phyloP scores from a whole-genome alignment of 495 filamentous ascomycete species.

The Hypoxylon cercidicola region DNA sequence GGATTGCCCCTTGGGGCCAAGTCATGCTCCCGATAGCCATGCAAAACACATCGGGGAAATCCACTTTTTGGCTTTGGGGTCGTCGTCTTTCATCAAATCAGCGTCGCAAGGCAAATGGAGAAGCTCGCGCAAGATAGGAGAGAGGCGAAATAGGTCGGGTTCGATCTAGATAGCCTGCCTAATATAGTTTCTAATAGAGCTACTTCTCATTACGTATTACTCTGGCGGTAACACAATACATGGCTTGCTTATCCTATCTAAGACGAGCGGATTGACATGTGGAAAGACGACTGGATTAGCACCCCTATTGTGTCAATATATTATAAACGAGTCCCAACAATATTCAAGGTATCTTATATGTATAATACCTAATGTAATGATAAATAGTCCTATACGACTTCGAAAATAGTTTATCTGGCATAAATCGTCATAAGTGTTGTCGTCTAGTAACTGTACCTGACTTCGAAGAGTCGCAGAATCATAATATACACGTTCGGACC shows the following conservation, averaged over 20 bases:
- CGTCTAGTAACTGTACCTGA: constrained; percentile 33
- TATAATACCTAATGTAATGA: too few relatives aligned
- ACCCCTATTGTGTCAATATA: too few relatives aligned
- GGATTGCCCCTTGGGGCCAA: neutral
- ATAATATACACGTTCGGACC: constrained; percentile 37
- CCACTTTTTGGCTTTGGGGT: constrained; percentile 16
- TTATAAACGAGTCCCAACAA: too few relatives aligned
- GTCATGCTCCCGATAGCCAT: constrained; percentile 1
- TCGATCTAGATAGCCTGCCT: too few relatives aligned
- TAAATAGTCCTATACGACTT: too few relatives aligned
- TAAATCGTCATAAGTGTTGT: constrained; percentile 41
- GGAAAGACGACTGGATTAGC: too few relatives aligned
- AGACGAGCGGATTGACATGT: too few relatives aligned
- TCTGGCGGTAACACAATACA: neutral
- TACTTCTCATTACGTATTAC: neutral
- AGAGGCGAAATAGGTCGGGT: neutral
- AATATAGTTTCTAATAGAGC: too few relatives aligned
- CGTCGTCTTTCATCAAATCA: constrained; percentile 8
- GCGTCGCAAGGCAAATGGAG: constrained; percentile 6
- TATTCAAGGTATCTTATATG: too few relatives aligned
- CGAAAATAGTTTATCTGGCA: constrained; percentile 5
- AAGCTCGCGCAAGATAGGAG: neutral
- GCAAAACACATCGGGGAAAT: neutral
- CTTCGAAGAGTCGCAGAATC: constrained; percentile 39
- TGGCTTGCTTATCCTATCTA: too few relatives aligned